phyloP scores from a whole-genome alignment of 163 green algal genomes.

The Coccomyxa subellipsoidea region DNA sequence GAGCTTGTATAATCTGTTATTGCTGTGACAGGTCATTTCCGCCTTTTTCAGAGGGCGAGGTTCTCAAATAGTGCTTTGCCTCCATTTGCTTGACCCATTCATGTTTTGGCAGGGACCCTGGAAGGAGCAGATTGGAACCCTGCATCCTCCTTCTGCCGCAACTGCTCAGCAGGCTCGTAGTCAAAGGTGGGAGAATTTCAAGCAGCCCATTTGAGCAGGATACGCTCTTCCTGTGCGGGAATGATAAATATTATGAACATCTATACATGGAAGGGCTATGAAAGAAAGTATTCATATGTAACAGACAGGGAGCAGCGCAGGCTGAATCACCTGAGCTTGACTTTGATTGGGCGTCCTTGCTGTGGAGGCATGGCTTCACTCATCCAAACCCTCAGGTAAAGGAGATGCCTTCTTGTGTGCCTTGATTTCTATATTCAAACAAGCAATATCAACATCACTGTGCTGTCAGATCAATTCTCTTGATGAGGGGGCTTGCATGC shows the following conservation, averaged over 20 bases:
- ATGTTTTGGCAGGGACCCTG: not conserved
- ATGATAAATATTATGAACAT: not conserved
- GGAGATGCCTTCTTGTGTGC: not conserved
- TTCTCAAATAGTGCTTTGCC: too few species aligned
- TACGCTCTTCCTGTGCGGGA: not conserved
- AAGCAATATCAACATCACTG: too few species aligned
- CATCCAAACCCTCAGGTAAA: constrained; percentile 2
- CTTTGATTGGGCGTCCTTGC: not conserved
- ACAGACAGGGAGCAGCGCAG: not conserved
- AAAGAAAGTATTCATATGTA: not conserved
- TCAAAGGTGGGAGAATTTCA: not conserved
- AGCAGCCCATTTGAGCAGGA: not conserved
- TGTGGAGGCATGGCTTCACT: not conserved
- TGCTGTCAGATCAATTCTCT: not conserved
- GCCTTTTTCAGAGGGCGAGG: too few species aligned
- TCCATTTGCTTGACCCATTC: not conserved
- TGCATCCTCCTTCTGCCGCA: not conserved
- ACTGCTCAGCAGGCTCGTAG: not conserved
- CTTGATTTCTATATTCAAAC: too few species aligned
- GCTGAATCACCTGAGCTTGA: not conserved
- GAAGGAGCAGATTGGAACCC: not conserved
- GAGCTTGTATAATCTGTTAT: not conserved
- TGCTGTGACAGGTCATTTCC: not conserved
- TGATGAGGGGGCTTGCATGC: not conserved
- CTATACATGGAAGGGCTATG: too few species aligned